Conservation (phyloP, 2,329 filamentous ascomycete genomes). For the Neophaeococcomyces mojaviensis region DNA sequence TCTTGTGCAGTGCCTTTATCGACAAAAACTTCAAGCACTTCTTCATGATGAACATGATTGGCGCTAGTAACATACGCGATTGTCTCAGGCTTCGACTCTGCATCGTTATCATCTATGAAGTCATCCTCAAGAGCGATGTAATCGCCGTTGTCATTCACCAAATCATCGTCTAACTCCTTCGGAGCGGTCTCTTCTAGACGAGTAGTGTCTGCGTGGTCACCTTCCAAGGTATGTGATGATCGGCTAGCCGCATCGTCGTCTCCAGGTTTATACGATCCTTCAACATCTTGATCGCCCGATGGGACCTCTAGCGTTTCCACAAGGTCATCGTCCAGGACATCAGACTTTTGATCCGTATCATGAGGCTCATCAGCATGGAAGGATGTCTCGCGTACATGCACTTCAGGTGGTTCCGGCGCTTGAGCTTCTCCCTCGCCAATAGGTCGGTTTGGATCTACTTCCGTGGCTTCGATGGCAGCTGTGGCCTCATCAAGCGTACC, state of each 20-base stretch:
- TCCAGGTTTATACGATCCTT: no score
- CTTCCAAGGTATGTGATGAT: background rate
- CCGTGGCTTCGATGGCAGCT: background rate
- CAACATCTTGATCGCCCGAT: background rate
- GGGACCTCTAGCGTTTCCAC: background rate
- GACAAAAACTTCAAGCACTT: background rate
- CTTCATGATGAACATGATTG: background rate
- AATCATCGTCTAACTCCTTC: background rate
- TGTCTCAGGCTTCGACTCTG: slow-evolving; percentile 1
- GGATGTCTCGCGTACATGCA: background rate
- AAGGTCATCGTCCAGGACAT: background rate
- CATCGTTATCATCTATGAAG: slow-evolving; percentile 6
- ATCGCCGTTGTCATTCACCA: background rate
- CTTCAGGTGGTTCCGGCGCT: background rate
- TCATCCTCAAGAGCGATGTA: slow-evolving; percentile 8
- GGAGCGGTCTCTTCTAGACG: background rate
- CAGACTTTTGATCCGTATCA: background rate
- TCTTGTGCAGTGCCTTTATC: background rate
- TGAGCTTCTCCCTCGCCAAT: background rate
- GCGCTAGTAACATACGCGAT: slow-evolving; percentile 2
- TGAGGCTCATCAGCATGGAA: background rate
- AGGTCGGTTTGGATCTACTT: background rate
- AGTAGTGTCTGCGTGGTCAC: background rate
- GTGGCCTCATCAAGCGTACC: background rate
- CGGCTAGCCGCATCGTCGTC: background rate